These are phyloP conservation scores for Chlorella variabilis DNA, from an alignment of 163 green algal genomes.

Conservation along the genomic window DNA sequence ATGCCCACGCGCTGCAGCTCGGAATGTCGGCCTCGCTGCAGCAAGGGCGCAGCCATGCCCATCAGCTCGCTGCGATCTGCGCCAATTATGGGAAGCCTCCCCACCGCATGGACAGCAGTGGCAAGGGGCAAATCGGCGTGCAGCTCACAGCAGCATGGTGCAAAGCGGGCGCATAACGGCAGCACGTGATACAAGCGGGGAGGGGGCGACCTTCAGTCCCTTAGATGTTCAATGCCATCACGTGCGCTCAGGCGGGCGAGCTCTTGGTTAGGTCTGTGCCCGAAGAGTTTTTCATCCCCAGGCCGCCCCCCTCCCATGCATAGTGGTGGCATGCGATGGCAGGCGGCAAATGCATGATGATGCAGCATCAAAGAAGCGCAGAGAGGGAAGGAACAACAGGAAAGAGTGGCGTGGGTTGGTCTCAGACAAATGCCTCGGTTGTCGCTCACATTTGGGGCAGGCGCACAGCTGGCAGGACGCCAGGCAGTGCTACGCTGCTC, in stretches of 20 bases:
- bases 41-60: constrained; percentile 33
- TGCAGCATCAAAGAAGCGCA: neutral
- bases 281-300: constrained; percentile 9
- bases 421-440: constrained; percentile 38
- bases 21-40: constrained; percentile 26
- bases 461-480: constrained; percentile 22
- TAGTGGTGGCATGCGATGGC: too few relatives aligned
- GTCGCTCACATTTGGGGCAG: constrained; percentile 3
- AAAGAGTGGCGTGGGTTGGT: neutral
- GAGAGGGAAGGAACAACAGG: neutral
- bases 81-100: constrained; percentile 40
- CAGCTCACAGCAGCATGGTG: too few relatives aligned
- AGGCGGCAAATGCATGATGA: neutral
- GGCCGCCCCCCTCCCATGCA: neutral
- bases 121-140: constrained; percentile 36
- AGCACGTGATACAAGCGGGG: neutral
- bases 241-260: neutral
- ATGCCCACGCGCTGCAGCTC: constrained; percentile 11
- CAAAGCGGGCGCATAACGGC: neutral
- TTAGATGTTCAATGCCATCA: constrained; percentile 13
- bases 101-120: constrained; percentile 26
- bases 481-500: constrained; percentile 5
- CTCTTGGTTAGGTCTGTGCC: constrained; percentile 19
- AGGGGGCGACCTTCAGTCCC: neutral
- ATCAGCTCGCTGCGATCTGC: constrained; percentile 13